Evolutionary conservation across 164 flowering plant genomes (phyloP).

Genomic region (Vitis riparia): DNA sequence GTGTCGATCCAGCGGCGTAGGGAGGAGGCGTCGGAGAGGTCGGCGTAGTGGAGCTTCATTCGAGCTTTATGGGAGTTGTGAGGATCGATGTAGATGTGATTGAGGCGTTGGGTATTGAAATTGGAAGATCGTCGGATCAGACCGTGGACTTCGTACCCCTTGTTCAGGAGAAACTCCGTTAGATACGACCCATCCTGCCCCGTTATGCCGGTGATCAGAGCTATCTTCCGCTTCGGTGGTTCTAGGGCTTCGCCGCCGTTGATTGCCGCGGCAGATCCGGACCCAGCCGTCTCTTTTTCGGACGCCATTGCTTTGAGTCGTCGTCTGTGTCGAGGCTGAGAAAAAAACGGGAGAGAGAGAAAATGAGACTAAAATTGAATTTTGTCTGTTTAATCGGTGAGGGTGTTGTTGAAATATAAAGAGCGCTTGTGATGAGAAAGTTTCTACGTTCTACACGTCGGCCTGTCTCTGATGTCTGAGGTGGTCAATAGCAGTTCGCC

Average conservation of each 20-base stretch:
- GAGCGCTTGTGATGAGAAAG: not conserved
- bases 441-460: not conserved
- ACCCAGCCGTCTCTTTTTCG: slow-evolving; percentile 21
- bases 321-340: not conserved
- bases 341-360: not conserved
- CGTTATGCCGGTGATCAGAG: slow-evolving; percentile 89
- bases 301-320: slow-evolving; percentile 33
- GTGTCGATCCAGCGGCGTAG: slow-evolving; percentile 92
- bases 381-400: not conserved
- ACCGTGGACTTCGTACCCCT: slow-evolving; percentile 89
- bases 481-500: not conserved
- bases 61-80: slow-evolving; percentile 76
- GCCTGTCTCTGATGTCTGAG: not conserved
- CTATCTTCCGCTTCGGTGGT: slow-evolving; percentile 39
- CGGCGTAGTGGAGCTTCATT: slow-evolving; percentile 95
- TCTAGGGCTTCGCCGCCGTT: slow-evolving; percentile 19
- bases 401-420: not conserved
- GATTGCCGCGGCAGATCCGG: slow-evolving; percentile 24
- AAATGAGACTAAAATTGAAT: not conserved
- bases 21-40: slow-evolving; percentile 89
- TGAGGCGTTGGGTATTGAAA: slow-evolving; percentile 93
- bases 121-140: slow-evolving; percentile 91
- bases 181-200: slow-evolving; percentile 98
- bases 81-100: slow-evolving; percentile 97
- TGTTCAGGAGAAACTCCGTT: slow-evolving; percentile 79